These are phyloP conservation scores for Pachysandra terminalis DNA, from an alignment of 164 flowering plant genomes.

Conservation along the genomic window DNA sequence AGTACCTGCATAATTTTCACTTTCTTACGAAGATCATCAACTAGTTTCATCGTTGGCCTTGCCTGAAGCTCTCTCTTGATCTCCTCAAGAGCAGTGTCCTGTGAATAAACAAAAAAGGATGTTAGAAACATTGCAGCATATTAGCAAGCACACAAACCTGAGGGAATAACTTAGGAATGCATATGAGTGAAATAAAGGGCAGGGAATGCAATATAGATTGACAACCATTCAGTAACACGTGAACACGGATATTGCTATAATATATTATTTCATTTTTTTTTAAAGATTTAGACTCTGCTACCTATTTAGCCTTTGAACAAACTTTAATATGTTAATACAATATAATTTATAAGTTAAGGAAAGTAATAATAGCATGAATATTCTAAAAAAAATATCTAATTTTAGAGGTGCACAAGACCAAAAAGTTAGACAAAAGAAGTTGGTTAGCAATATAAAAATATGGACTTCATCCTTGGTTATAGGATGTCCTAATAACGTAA, in stretches of 20 bases:
- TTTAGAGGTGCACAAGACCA: too few species aligned
- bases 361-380: too few species aligned
- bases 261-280: too few species aligned
- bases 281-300: background rate
- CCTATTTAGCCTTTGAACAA: background rate
- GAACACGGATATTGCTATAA: background rate
- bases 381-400: too few species aligned
- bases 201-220: background rate
- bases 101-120: slow-evolving; percentile 16
- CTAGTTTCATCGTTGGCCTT: slow-evolving; percentile 82
- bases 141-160: background rate
- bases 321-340: background rate
- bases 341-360: too few species aligned
- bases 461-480: too few species aligned
- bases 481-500: too few species aligned
- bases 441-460: too few species aligned
- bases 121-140: background rate
- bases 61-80: slow-evolving; percentile 83
- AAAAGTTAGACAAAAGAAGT: too few species aligned
- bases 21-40: slow-evolving; percentile 92
- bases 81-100: slow-evolving; percentile 80
- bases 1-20: slow-evolving; percentile 95
- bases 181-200: too few species aligned
- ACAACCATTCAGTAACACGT: background rate
- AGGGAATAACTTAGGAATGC: background rate